These are phyloP conservation scores for Boletus huronensis DNA, from an alignment of 768 basidiomycete species.

Conservation along the genomic window DNA sequence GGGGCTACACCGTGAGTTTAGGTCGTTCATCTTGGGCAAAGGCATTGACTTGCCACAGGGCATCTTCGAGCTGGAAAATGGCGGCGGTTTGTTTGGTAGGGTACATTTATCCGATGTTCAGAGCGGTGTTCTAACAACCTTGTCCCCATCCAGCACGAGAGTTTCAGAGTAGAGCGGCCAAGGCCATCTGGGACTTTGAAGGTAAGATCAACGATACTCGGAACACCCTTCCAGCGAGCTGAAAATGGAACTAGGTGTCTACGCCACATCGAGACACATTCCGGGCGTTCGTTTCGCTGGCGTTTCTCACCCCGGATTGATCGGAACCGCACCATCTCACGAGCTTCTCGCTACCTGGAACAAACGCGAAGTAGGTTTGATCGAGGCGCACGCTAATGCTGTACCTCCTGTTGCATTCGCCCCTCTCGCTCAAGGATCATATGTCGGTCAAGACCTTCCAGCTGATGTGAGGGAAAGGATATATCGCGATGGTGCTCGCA, in stretches of 20 bases:
- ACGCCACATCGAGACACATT: conserved; percentile 72
- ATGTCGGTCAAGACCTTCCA: conserved; percentile 65
- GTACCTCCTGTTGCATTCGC: conserved; percentile 66
- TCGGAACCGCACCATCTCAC: conserved; percentile 72
- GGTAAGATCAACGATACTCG: conserved; percentile 32
- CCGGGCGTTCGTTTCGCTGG: conserved; percentile 79
- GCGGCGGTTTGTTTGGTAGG: conserved; percentile 66
- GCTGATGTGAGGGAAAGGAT: conserved; percentile 50
- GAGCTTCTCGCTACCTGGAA: conserved; percentile 76
- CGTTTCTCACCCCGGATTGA: conserved; percentile 71
- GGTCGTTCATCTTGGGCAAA: too few relatives aligned
- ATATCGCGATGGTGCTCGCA: conserved; percentile 63
- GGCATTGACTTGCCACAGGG: conserved; percentile 40
- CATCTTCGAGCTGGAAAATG: conserved; percentile 71
- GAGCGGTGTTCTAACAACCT: neutral
- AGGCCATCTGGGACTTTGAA: conserved; percentile 80
- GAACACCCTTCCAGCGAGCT: neutral
- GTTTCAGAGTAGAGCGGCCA: conserved; percentile 67
- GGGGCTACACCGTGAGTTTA: conserved; percentile 65
- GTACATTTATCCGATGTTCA: neutral
- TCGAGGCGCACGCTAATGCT: conserved; percentile 46
- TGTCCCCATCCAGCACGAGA: conserved; percentile 45
- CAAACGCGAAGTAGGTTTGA: conserved; percentile 62
- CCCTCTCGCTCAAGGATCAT: conserved; percentile 55
- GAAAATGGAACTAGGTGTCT: conserved; percentile 44